Evolutionary conservation across 192 early-diverging fungal genomes (phyloP).

Genomic region (Spinellus fusiger): DNA sequence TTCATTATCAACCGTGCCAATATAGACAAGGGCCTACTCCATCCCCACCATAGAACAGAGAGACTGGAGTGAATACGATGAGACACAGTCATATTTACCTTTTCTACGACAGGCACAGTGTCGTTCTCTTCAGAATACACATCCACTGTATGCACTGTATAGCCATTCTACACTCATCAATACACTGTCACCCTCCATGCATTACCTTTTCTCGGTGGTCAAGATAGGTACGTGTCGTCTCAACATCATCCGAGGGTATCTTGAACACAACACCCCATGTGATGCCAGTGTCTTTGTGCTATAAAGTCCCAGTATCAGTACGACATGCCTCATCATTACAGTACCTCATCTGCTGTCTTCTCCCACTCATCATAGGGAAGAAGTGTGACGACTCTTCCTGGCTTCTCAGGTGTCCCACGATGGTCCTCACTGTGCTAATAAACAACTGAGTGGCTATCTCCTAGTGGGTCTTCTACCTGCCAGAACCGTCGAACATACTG

Average conservation of each 20-base stretch:
- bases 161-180: slow-evolving; percentile 59
- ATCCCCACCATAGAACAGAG: neutral
- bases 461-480: slow-evolving; percentile 41
- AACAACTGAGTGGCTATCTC: neutral
- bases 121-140: slow-evolving; percentile 20
- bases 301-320: slow-evolving; percentile 18
- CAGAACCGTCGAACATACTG: slow-evolving; percentile 70
- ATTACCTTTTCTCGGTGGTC: slow-evolving; percentile 79
- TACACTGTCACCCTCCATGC: neutral
- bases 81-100: slow-evolving; percentile 29
- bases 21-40: slow-evolving; percentile 74
- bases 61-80: neutral
- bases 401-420: slow-evolving; percentile 69
- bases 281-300: slow-evolving; percentile 38
- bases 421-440: slow-evolving; percentile 74
- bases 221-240: slow-evolving; percentile 63
- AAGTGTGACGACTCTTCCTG: slow-evolving; percentile 84
- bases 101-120: slow-evolving; percentile 40
- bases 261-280: slow-evolving; percentile 84
- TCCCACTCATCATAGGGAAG: slow-evolving; percentile 68
- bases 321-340: neutral
- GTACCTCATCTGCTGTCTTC: slow-evolving; percentile 40
- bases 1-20: slow-evolving; percentile 68
- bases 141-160: slow-evolving; percentile 53
- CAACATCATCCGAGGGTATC: slow-evolving; percentile 58